Evolutionary conservation across 2,329 filamentous ascomycete genomes (phyloP).

Genomic region (Drechslerella coelobrocha): DNA sequence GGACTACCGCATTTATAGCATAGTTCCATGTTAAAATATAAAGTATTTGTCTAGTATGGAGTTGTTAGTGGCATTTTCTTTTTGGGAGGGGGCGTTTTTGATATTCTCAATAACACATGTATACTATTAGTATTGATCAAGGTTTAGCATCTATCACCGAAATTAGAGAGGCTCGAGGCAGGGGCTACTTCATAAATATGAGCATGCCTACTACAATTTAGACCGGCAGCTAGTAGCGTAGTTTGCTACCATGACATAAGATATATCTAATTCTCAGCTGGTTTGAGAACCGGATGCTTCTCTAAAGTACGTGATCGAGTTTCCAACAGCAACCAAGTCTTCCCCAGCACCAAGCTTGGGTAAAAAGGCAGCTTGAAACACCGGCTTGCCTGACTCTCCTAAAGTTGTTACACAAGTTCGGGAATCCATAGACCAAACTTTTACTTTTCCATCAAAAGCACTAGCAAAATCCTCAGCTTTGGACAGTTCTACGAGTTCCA

Average conservation of each 20-base stretch:
- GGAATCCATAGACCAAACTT: slow-evolving; percentile 91
- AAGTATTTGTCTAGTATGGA: too few species aligned
- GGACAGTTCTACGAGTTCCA: not conserved
- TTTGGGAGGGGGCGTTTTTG: too few species aligned
- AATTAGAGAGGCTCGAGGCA: too few species aligned
- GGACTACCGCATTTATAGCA: too few species aligned
- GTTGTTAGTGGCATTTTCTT: too few species aligned
- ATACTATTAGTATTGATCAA: too few species aligned
- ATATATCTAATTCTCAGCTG: not conserved
- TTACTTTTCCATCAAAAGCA: slow-evolving; percentile 89
- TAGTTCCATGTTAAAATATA: too few species aligned
- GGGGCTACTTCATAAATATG: too few species aligned
- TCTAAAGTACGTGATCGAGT: slow-evolving; percentile 36
- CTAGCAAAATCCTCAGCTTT: slow-evolving; percentile 56
- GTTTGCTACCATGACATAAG: not conserved
- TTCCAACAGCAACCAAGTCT: slow-evolving; percentile 36
- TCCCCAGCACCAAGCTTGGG: slow-evolving; percentile 25
- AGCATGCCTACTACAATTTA: not conserved
- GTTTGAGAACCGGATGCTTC: slow-evolving; percentile 36
- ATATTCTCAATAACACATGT: too few species aligned
- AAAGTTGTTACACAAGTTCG: slow-evolving; percentile 88
- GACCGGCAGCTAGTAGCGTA: not conserved
- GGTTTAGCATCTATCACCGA: too few species aligned
- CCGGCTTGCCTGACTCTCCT: slow-evolving; percentile 79
- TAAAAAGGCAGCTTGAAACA: slow-evolving; percentile 14